Evolutionary conservation across 805 yeast species (phyloP).

Genomic region (Metschnikowia borealis): DNA sequence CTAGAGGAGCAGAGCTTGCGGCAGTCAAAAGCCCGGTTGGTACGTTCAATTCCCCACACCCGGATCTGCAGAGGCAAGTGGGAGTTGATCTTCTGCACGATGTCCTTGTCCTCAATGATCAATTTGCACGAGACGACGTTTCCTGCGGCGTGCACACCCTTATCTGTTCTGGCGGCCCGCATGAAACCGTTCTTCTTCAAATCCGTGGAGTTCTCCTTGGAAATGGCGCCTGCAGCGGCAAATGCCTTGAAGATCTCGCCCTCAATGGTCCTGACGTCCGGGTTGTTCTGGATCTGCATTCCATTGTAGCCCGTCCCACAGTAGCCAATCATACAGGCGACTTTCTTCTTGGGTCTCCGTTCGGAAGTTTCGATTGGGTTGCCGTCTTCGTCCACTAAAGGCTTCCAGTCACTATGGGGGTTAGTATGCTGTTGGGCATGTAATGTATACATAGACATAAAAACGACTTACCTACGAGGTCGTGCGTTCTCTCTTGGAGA

Average conservation of each 20-base stretch:
- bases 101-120: conserved; percentile 76
- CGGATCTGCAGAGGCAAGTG: conserved; percentile 81
- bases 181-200: conserved; percentile 82
- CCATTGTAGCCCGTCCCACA: conserved; percentile 97
- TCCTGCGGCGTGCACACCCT: conserved; percentile 98
- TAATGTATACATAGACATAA: not conserved
- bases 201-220: conserved; percentile 82
- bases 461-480: conserved; percentile 57
- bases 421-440: conserved; percentile 4
- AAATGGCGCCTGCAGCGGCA: conserved; percentile 81
- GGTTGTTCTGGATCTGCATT: conserved; percentile 77
- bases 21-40: conserved; percentile 89
- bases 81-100: conserved; percentile 68
- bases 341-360: conserved; percentile 82
- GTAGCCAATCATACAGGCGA: conserved; percentile 86
- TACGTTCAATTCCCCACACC: conserved; percentile 89
- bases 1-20: conserved; percentile 95
- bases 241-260: conserved; percentile 83
- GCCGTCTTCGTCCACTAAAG: conserved; percentile 59
- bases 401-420: conserved; percentile 29
- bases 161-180: conserved; percentile 87
- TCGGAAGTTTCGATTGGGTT: conserved; percentile 53
- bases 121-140: conserved; percentile 81
- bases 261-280: conserved; percentile 85
- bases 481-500: conserved; percentile 28